These are phyloP conservation scores for Paralagenidium karlingii DNA, from an alignment of 352 stramenopile species.

Conservation along the genomic window DNA sequence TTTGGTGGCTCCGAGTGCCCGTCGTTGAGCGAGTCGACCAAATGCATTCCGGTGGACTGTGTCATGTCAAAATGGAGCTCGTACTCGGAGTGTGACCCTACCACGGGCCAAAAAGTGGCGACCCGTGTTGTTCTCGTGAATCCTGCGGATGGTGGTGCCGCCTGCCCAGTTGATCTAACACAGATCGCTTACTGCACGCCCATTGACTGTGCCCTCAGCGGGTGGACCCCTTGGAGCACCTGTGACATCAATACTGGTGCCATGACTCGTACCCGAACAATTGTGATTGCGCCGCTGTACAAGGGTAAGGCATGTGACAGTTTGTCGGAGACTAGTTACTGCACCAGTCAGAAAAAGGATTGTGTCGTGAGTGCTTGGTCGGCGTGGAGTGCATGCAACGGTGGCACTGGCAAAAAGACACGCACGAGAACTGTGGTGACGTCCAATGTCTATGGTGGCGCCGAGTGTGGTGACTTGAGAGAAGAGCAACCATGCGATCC, in stretches of 20 bases:
- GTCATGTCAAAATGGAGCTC: slow-evolving; percentile 32
- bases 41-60: slow-evolving; percentile 40
- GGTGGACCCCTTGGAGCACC: slow-evolving; percentile 27
- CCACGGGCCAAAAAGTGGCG: slow-evolving; percentile 18
- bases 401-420: slow-evolving; percentile 14
- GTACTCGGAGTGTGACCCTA: slow-evolving; percentile 18
- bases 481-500: slow-evolving; percentile 19
- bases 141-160: slow-evolving; percentile 16
- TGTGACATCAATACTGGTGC: slow-evolving; percentile 18
- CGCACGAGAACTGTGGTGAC: slow-evolving; percentile 25
- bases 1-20: slow-evolving; percentile 25
- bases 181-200: slow-evolving; percentile 29
- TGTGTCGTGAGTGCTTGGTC: slow-evolving; percentile 35
- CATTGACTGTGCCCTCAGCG: slow-evolving; percentile 29
- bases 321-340: too few relatives aligned
- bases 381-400: slow-evolving; percentile 23
- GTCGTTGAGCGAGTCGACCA: slow-evolving; percentile 24
- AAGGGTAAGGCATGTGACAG: slow-evolving; percentile 14
- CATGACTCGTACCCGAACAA: slow-evolving; percentile 18
- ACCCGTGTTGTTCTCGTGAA: slow-evolving; percentile 19
- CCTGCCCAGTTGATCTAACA: slow-evolving; percentile 24
- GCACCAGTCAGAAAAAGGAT: slow-evolving; percentile 18
- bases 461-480: slow-evolving; percentile 19
- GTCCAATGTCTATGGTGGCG: slow-evolving; percentile 15
- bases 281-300: slow-evolving; percentile 18